Evolutionary conservation across 257 asterid genomes (phyloP).

Genomic region (Solanum pennellii): DNA sequence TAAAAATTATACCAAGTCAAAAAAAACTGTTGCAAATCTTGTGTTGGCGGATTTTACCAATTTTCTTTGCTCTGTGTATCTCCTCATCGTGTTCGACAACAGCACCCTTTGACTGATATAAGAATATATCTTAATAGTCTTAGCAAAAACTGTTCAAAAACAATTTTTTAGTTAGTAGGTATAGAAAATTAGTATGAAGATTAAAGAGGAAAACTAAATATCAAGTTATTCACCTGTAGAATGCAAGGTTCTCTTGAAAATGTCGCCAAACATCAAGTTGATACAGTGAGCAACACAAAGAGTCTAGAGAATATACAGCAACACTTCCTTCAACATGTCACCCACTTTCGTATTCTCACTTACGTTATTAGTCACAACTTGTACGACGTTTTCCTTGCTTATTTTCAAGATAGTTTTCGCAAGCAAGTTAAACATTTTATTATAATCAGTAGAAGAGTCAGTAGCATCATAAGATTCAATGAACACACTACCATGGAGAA

Average conservation of each 20-base stretch:
- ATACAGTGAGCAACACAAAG: not conserved
- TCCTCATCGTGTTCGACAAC: not conserved
- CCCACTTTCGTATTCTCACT: not conserved
- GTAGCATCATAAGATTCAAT: not conserved
- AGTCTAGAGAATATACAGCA: not conserved
- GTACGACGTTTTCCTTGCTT: not conserved
- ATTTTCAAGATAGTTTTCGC: not conserved
- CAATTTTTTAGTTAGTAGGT: not conserved
- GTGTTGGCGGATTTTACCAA: not conserved
- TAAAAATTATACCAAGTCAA: not conserved
- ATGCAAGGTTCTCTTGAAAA: not conserved
- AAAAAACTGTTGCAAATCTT: not conserved
- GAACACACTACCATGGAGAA: not conserved
- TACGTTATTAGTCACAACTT: not conserved
- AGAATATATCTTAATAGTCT: not conserved
- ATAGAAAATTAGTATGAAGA: not conserved
- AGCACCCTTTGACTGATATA: not conserved
- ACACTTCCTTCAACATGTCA: not conserved
- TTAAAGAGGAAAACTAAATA: not conserved
- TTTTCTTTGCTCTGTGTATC: not conserved
- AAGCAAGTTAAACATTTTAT: not conserved
- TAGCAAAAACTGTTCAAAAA: not conserved
- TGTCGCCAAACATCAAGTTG: not conserved
- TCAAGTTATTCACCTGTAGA: not conserved
- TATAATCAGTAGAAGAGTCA: not conserved